Conservation (phyloP, 148 eudicot genomes). For the Rhododendron vialii region DNA sequence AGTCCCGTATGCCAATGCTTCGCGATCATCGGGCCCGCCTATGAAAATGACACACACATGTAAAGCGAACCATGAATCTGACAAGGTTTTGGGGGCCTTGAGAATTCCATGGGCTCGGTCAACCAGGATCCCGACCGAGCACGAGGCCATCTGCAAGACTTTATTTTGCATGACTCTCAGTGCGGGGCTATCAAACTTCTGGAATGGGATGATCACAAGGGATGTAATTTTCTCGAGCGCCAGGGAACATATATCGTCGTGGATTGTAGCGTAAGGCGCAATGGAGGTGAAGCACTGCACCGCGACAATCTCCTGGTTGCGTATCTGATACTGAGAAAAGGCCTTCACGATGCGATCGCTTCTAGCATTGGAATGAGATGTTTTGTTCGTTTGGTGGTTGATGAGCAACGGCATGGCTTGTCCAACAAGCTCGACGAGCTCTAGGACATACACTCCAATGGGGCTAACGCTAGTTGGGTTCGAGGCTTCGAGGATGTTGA, state of each 20-base stretch:
- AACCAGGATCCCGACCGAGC: constrained; percentile 22
- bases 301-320: background rate
- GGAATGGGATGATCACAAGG: constrained; percentile 26
- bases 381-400: constrained; percentile 6
- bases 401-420: constrained; percentile 19
- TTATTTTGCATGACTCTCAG: background rate
- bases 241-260: constrained; percentile 16
- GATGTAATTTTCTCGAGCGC: constrained; percentile 19
- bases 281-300: constrained; percentile 26
- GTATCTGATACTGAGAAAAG: background rate
- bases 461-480: constrained; percentile 15
- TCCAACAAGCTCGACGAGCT: constrained; percentile 26
- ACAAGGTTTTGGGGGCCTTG: no score
- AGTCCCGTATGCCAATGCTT: constrained; percentile 28
- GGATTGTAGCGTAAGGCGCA: constrained; percentile 19
- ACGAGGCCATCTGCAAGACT: background rate
- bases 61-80: background rate
- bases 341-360: constrained; percentile 18
- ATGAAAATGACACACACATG: constrained; percentile 17
- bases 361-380: constrained; percentile 8
- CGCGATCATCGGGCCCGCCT: constrained; percentile 41
- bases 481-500: constrained; percentile 20
- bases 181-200: background rate
- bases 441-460: constrained; percentile 15
- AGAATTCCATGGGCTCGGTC: constrained; percentile 11